These are phyloP conservation scores for Diaporthe batatas DNA, from an alignment of 2,329 filamentous ascomycete species.

Conservation along the genomic window DNA sequence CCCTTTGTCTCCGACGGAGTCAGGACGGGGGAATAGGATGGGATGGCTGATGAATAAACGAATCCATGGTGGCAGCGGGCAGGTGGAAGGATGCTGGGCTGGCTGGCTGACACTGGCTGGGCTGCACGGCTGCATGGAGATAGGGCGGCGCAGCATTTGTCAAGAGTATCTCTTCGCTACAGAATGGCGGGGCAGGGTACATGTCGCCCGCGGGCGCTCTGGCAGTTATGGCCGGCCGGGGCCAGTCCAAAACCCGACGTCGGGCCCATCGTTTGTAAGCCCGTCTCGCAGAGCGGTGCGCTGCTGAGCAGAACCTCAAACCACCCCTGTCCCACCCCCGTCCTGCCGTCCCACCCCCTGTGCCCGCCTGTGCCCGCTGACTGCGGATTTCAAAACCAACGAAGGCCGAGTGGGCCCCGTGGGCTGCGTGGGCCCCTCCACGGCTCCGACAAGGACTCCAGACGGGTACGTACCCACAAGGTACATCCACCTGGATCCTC, in stretches of 20 bases:
- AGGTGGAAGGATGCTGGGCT: conserved; percentile 24
- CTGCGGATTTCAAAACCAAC: conserved; percentile 41
- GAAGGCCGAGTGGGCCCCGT: conserved; percentile 42
- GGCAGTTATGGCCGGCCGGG: conserved; percentile 39
- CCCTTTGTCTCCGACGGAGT: conserved; percentile 33
- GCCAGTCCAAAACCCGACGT: conserved; percentile 41
- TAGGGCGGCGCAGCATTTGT: conserved; percentile 37
- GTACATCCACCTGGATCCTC: conserved; percentile 22
- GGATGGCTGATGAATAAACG: conserved; percentile 24
- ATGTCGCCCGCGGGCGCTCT: neutral
- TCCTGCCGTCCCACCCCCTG: conserved; percentile 13
- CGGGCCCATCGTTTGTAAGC: conserved; percentile 40
- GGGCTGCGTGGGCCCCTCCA: conserved; percentile 36
- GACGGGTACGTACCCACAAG: conserved; percentile 32
- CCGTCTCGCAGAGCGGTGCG: conserved; percentile 3
- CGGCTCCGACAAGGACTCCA: conserved; percentile 40
- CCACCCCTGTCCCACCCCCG: conserved; percentile 26
- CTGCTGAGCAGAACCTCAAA: conserved; percentile 21
- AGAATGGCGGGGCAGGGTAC: conserved; percentile 37
- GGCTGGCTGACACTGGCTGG: conserved; percentile 20
- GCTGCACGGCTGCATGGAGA: conserved; percentile 30
- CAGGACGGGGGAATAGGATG: conserved; percentile 29
- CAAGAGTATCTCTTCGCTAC: conserved; percentile 31
- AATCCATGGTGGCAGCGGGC: neutral
- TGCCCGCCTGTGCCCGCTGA: conserved; percentile 41